Conservation (phyloP, 306 rosid species). For the Pyrus betulifolia region DNA sequence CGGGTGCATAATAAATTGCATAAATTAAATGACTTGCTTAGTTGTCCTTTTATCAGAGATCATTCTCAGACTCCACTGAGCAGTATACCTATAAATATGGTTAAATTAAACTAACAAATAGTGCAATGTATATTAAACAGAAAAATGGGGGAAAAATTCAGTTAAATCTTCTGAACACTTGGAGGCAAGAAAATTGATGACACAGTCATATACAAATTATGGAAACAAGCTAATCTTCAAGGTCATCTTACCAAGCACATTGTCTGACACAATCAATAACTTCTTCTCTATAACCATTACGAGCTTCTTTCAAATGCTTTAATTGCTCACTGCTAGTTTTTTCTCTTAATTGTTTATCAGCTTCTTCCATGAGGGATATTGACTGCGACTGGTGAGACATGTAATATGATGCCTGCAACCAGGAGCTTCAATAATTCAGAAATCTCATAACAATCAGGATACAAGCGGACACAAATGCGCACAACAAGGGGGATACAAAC, state of each 20-base stretch:
- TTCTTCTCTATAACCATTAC: conserved; percentile 69
- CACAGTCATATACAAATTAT: neutral
- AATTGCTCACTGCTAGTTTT: conserved; percentile 48
- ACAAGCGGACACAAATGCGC: neutral
- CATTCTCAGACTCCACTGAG: neutral
- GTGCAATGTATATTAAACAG: neutral
- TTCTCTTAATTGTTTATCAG: conserved; percentile 83
- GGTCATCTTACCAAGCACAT: conserved; percentile 58
- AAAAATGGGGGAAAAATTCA: neutral
- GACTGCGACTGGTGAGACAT: conserved; percentile 69
- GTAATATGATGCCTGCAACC: conserved; percentile 74
- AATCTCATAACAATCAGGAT: neutral
- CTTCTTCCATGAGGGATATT: conserved; percentile 65
- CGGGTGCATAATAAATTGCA: neutral
- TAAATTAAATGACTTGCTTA: neutral
- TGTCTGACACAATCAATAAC: conserved; percentile 60
- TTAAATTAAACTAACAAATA: neutral
- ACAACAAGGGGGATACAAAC: no score
- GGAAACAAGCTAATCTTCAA: conserved; percentile 9
- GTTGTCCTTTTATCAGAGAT: neutral
- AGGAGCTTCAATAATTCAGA: conserved; percentile 14
- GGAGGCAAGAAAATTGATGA: neutral
- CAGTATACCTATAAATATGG: neutral
- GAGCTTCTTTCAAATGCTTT: conserved; percentile 78
- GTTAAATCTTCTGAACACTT: neutral